Conservation (phyloP, 306 rosid species). For the Acacia melanoxylon region DNA sequence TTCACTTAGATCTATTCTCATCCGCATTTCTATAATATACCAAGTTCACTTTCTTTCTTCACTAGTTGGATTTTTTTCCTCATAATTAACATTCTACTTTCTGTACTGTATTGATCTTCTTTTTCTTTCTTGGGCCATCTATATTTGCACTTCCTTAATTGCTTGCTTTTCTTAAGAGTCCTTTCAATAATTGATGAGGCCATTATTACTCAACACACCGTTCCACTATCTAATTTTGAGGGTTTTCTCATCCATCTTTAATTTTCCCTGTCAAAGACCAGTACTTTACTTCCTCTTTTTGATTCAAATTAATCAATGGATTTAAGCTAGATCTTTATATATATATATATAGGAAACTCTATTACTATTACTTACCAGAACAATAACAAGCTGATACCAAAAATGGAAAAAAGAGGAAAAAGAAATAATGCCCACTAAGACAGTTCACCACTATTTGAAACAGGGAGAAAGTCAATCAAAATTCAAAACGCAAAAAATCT, state of each 20-base stretch:
- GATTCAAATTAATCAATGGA: slow-evolving; percentile 26
- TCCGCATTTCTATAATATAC: slow-evolving; percentile 28
- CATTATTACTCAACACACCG: slow-evolving; percentile 21
- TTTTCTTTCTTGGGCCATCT: slow-evolving; percentile 8
- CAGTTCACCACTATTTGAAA: neutral
- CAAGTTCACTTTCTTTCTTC: neutral
- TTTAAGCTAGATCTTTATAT: neutral
- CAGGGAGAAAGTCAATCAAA: slow-evolving; percentile 13
- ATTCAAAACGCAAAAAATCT: neutral
- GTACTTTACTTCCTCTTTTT: slow-evolving; percentile 27
- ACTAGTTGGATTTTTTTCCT: slow-evolving; percentile 2
- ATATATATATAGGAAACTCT: slow-evolving; percentile 10
- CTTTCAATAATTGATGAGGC: slow-evolving; percentile 21
- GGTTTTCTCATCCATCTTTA: slow-evolving; percentile 22
- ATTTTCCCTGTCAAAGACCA: slow-evolving; percentile 25
- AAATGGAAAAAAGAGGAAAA: neutral
- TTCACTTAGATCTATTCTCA: neutral
- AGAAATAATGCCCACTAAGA: slow-evolving; percentile 12
- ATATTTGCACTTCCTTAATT: slow-evolving; percentile 22
- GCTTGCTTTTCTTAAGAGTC: slow-evolving; percentile 9
- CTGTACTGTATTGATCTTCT: slow-evolving; percentile 8
- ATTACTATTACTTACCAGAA: slow-evolving; percentile 13
- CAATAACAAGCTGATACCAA: neutral
- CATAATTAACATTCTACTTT: slow-evolving; percentile 27
- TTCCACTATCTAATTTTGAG: slow-evolving; percentile 8